Percentiles rank a stretch among this genome's conserved stretches.
phyloP scores from a whole-genome alignment of 2,329 filamentous ascomycete species.

The Aspergillus pseudotamarii region DNA sequence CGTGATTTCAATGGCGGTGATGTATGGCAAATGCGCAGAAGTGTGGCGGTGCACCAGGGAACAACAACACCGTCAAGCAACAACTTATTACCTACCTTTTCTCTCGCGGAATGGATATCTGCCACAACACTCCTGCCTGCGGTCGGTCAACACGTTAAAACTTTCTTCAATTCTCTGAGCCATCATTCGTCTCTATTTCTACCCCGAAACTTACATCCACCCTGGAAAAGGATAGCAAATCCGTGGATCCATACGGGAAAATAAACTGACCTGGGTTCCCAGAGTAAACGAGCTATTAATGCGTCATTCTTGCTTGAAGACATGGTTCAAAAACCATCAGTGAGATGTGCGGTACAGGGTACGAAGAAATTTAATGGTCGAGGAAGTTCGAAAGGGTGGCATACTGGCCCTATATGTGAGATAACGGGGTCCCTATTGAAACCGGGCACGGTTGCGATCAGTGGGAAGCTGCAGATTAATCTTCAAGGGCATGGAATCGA shows the following conservation, averaged over 20 bases:
- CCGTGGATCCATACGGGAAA: background rate
- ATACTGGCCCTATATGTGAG: conserved; percentile 2
- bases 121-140: conserved; percentile 24
- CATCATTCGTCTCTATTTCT: background rate
- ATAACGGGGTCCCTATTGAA: background rate
- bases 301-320: conserved; percentile 21
- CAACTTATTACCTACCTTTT: conserved; percentile 16
- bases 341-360: background rate
- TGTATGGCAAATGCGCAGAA: conserved; percentile 1
- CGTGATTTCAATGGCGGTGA: conserved; percentile 16
- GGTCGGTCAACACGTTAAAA: background rate
- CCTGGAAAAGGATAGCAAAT: background rate
- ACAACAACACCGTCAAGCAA: conserved; percentile 11
- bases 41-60: conserved; percentile 30
- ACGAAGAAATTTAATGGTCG: background rate
- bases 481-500: background rate
- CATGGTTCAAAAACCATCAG: conserved; percentile 17
- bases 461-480: conserved; percentile 18
- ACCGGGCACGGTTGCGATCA: conserved; percentile 1
- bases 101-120: conserved; percentile 11
- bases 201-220: background rate
- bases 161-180: background rate
- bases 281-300: conserved; percentile 33
- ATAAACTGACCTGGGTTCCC: conserved; percentile 36
- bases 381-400: background rate